Conservation (phyloP, 306 rosid species). For the Vigna nakashimae region DNA sequence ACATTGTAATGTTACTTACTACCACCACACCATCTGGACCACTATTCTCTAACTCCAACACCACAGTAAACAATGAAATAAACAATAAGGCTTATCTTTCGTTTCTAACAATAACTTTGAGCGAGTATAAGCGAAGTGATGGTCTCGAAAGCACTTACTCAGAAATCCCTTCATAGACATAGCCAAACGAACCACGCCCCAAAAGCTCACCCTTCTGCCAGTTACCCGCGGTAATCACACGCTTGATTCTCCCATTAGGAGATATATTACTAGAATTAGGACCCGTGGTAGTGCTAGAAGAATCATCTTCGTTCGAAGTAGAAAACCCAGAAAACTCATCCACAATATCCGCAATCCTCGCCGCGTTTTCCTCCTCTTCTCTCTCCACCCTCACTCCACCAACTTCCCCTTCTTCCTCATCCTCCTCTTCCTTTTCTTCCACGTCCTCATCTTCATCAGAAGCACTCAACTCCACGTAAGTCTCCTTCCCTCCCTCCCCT, state of each 20-base stretch:
- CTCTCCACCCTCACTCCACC: constrained; percentile 6
- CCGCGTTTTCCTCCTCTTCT: constrained; percentile 45
- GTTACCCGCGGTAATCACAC: constrained; percentile 48
- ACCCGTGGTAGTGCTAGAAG: constrained; percentile 73
- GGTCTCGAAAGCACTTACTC: constrained; percentile 65
- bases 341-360: constrained; percentile 41
- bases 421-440: constrained; percentile 36
- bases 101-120: constrained; percentile 16
- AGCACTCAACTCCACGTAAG: constrained; percentile 20
- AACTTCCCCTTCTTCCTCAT: constrained; percentile 11
- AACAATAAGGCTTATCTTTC: background rate
- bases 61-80: background rate
- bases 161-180: constrained; percentile 86
- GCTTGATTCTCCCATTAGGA: constrained; percentile 68
- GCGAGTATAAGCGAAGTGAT: background rate
- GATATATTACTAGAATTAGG: constrained; percentile 69
- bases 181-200: constrained; percentile 94
- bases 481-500: constrained; percentile 37
- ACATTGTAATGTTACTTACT: background rate
- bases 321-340: constrained; percentile 56
- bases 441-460: constrained; percentile 26
- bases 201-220: constrained; percentile 84
- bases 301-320: constrained; percentile 82
- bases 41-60: background rate
- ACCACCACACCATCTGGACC: background rate